Evolutionary conservation across 768 basidiomycete genomes (phyloP), one percentile per base, ranked within the genome.

Genomic region (Russula compacta): DNA sequence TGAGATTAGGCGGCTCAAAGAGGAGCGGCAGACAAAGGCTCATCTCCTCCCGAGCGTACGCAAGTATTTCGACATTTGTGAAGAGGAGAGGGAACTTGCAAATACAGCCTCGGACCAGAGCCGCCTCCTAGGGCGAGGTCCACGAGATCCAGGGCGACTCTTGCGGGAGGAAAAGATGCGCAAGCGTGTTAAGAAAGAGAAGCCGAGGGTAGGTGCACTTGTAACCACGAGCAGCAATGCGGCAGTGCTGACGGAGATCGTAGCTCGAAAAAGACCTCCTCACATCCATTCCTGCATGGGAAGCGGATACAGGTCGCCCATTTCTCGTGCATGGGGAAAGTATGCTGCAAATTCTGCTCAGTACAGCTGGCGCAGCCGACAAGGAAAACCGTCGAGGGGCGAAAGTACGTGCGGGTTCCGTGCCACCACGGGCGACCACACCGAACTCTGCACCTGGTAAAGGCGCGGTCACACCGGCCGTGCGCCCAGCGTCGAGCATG

Each of bases 151-250:
- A 6, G 92, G 92, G 6, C 78, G 92, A 19, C 73, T 99, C 39
- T 74, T 98, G 55, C 81, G 92, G 61, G 95, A 99, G 73, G 95
- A 98, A 77, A 97, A 97, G 79, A 92, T 95, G 87, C 81, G 95
- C 56, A 98, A 98, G 72, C 79, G 95, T 33, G 93, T 99, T 14
- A 80, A 79, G 59, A 89, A 91, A 71, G 88, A 95, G 75, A 98
- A 97, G 69, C 95, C 95, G 32, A 82, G 89, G 70, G 95, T 97
- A 70, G 64, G 85, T 75, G 52, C 53, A 24, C 44, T 43, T 36
- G 42, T 39, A 49, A 21, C 12, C 12, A 46, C 19, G 12, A 10
- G n/a, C 40, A 19, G 40, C 29, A 14, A 17, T 35, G 44, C 48
- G 33, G 39, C 8, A 11, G 35, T 36, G 14, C 38, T 61, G 43